Conservation (phyloP, 176 grass and related monocot genomes). For the Microstegium vimineum region DNA sequence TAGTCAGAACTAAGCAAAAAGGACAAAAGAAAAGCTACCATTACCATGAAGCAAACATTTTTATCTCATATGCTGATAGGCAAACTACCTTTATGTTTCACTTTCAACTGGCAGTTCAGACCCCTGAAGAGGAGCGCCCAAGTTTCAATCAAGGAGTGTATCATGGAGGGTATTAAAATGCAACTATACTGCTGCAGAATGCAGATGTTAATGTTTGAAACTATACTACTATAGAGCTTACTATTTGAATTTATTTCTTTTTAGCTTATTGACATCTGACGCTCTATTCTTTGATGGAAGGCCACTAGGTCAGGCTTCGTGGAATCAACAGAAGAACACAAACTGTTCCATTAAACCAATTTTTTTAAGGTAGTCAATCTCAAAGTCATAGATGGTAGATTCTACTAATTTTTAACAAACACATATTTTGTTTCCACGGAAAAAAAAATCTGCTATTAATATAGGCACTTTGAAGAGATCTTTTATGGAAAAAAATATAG, state of each 20-base stretch:
- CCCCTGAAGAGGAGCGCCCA: neutral
- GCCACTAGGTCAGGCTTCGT: neutral
- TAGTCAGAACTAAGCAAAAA: neutral
- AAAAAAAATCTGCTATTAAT: neutral
- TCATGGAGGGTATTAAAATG: neutral
- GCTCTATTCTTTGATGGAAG: neutral
- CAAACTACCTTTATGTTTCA: neutral
- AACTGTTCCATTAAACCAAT: neutral
- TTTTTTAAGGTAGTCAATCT: neutral
- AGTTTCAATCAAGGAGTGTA: neutral
- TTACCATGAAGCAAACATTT: neutral
- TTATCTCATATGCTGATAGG: neutral
- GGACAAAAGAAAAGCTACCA: neutral
- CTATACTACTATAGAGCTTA: neutral
- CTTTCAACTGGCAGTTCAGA: neutral
- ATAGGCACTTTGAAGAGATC: no score
- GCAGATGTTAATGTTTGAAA: neutral
- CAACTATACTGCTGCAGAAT: neutral
- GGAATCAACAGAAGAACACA: neutral
- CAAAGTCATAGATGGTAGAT: neutral
- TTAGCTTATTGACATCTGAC: neutral
- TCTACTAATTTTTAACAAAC: neutral
- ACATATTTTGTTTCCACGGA: neutral
- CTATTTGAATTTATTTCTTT: neutral
- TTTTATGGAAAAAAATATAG: neutral